A percentile compares a stretch with the other conserved stretches of the same genome.
These are phyloP conservation scores for Ogataea paraovalis DNA, from an alignment of 805 yeast species.

Conservation along the genomic window DNA sequence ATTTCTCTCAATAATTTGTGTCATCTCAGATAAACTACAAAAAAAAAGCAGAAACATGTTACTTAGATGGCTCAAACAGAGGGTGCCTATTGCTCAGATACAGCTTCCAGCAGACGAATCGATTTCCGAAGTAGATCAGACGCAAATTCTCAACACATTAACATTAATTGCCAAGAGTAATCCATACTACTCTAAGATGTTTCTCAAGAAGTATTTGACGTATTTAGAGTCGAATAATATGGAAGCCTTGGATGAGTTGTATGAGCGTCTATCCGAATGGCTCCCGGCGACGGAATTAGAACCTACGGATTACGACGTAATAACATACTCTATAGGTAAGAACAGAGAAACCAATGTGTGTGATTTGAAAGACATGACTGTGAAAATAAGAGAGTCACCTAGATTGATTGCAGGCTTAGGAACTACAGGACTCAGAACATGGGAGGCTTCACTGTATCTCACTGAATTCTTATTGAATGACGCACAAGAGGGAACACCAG, in stretches of 20 bases:
- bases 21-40: background rate
- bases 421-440: conserved; percentile 85
- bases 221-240: conserved; percentile 28
- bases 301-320: conserved; percentile 37
- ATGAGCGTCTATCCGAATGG: conserved; percentile 37
- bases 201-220: conserved; percentile 41
- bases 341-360: no score
- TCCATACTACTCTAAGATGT: conserved; percentile 46
- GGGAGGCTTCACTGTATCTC: conserved; percentile 85
- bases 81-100: conserved; percentile 25
- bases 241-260: conserved; percentile 37
- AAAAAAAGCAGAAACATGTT: no score
- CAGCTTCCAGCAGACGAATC: conserved; percentile 3
- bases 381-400: conserved; percentile 56
- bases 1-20: no score
- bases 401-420: conserved; percentile 66
- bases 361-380: conserved; percentile 6
- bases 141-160: conserved; percentile 19
- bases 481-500: background rate
- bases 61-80: conserved; percentile 24
- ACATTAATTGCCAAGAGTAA: conserved; percentile 33
- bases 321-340: conserved; percentile 33
- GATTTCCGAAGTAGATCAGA: conserved; percentile 15
- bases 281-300: conserved; percentile 31
- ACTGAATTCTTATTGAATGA: conserved; percentile 42